Conservation (phyloP, 306 rosid genomes). For the Bauhinia variegata region DNA sequence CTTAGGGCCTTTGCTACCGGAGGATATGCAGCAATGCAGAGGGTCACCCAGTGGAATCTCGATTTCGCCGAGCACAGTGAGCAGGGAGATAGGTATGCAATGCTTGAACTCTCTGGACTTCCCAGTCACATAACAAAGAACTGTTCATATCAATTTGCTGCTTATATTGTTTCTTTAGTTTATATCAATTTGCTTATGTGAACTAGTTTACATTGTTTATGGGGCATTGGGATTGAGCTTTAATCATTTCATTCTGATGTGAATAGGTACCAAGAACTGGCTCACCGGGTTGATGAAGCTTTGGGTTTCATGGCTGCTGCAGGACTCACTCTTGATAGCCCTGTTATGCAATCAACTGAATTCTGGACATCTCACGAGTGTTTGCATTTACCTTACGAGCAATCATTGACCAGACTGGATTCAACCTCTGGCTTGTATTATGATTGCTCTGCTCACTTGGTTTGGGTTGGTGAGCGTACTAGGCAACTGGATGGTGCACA, state of each 20-base stretch:
- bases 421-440: slow-evolving; percentile 73
- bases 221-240: not conserved
- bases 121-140: too few relatives aligned
- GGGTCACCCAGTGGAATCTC: slow-evolving; percentile 76
- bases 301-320: slow-evolving; percentile 81
- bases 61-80: slow-evolving; percentile 75
- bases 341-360: slow-evolving; percentile 67
- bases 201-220: not conserved
- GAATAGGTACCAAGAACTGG: slow-evolving; percentile 67
- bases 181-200: not conserved
- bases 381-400: slow-evolving; percentile 73
- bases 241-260: slow-evolving; percentile 18
- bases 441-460: slow-evolving; percentile 85
- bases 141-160: too few relatives aligned
- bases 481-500: slow-evolving; percentile 83
- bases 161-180: not conserved
- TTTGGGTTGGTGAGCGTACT: slow-evolving; percentile 85
- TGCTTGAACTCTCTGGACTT: not conserved
- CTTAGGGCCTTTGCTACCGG: slow-evolving; percentile 77
- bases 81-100: slow-evolving; percentile 78
- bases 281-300: slow-evolving; percentile 71
- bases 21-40: slow-evolving; percentile 87
- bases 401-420: slow-evolving; percentile 68
- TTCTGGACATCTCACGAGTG: slow-evolving; percentile 92
- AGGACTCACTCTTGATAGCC: slow-evolving; percentile 72